phyloP scores from a whole-genome alignment of 1,139 yeast species.

The Taphrina confusa region DNA sequence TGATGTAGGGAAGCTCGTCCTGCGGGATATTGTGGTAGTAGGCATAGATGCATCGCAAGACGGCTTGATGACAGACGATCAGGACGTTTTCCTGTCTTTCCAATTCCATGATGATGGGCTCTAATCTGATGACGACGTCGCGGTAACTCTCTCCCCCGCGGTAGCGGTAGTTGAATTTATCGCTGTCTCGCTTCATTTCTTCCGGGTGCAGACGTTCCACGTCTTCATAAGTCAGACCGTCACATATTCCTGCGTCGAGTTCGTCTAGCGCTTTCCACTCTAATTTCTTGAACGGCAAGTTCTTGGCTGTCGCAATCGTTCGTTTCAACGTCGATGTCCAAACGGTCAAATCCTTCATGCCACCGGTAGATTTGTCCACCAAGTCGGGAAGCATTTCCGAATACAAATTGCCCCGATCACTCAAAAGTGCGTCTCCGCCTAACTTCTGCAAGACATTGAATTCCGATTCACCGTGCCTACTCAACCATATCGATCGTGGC shows the following conservation, averaged over 20 bases:
- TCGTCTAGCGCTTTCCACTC: slow-evolving; percentile 98
- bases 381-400: slow-evolving; percentile 79
- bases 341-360: slow-evolving; percentile 77
- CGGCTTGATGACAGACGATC: slow-evolving; percentile 97
- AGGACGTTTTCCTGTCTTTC: slow-evolving; percentile 95
- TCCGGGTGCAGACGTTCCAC: slow-evolving; percentile 83
- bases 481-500: slow-evolving; percentile 87
- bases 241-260: slow-evolving; percentile 96
- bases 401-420: slow-evolving; percentile 82
- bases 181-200: slow-evolving; percentile 94
- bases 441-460: slow-evolving; percentile 91
- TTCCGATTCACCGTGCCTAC: slow-evolving; percentile 93
- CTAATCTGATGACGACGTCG: slow-evolving; percentile 89
- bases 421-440: slow-evolving; percentile 90
- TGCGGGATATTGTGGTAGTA: slow-evolving; percentile 98
- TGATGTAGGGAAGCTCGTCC: slow-evolving; percentile 98
- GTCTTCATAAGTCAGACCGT: slow-evolving; percentile 88
- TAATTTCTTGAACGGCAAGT: slow-evolving; percentile 75
- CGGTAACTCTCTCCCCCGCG: slow-evolving; percentile 97
- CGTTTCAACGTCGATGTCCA: slow-evolving; percentile 94
- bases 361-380: slow-evolving; percentile 66
- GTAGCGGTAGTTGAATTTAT: slow-evolving; percentile 76
- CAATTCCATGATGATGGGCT: slow-evolving; percentile 96
- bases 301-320: slow-evolving; percentile 89
- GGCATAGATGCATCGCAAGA: slow-evolving; percentile 90